Evolutionary conservation across 75 land plant genomes (phyloP).

Genomic region (Cupressus sempervirens): DNA sequence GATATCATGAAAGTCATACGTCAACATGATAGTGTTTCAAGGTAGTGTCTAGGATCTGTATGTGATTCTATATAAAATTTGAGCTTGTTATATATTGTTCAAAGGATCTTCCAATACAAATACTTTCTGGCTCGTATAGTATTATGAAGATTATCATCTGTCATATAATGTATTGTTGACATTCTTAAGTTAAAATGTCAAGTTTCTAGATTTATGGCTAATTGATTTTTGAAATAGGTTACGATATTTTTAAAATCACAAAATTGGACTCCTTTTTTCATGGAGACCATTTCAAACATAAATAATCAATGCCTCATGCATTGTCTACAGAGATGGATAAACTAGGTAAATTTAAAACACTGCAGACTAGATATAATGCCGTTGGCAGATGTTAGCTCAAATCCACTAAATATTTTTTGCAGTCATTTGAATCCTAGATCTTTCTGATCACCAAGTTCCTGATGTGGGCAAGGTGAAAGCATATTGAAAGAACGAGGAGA

Average conservation of each 20-base stretch:
- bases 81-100: neutral
- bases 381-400: too few relatives aligned
- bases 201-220: neutral
- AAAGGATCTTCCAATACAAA: too few relatives aligned
- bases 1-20: neutral
- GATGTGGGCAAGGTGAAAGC: too few relatives aligned
- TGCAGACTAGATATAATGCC: neutral
- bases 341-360: neutral
- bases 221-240: neutral
- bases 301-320: neutral
- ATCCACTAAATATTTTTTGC: too few relatives aligned
- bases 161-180: too few relatives aligned
- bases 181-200: too few relatives aligned
- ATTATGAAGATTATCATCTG: too few relatives aligned
- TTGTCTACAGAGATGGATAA: neutral
- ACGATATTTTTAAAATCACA: neutral
- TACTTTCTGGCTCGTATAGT: too few relatives aligned
- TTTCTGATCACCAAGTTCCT: too few relatives aligned
- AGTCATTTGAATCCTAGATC: too few relatives aligned
- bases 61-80: too few relatives aligned
- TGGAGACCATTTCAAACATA: neutral
- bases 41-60: neutral
- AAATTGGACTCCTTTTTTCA: neutral
- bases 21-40: neutral
- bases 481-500: too few relatives aligned